phyloP scores from a whole-genome alignment of 2,329 filamentous ascomycete species.

The Venturia aucupariae region DNA sequence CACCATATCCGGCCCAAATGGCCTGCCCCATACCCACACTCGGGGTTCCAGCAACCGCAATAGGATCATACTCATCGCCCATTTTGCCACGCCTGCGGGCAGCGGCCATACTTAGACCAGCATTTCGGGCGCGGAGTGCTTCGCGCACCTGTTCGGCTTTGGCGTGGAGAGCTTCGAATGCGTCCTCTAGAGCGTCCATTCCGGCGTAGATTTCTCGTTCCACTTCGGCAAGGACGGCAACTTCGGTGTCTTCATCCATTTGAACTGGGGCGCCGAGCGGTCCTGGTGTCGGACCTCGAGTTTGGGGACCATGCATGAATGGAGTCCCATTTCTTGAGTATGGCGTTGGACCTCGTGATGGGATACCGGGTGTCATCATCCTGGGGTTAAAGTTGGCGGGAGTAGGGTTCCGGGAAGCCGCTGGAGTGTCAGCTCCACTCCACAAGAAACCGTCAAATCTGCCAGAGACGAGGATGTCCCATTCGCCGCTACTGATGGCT shows the following conservation, averaged over 20 bases:
- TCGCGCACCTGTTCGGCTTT: conserved; percentile 74
- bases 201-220: conserved; percentile 87
- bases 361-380: conserved; percentile 19
- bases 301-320: conserved; percentile 20
- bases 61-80: conserved; percentile 32
- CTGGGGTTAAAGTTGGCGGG: conserved; percentile 4
- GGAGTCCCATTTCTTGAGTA: conserved; percentile 15
- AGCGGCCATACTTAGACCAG: conserved; percentile 62
- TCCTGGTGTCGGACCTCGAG: conserved; percentile 28
- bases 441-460: conserved; percentile 94
- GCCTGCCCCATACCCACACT: background rate
- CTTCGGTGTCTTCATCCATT: conserved; percentile 88
- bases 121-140: conserved; percentile 70
- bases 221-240: conserved; percentile 79
- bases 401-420: conserved; percentile 28
- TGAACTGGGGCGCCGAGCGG: conserved; percentile 61
- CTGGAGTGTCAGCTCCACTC: conserved; percentile 67
- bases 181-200: conserved; percentile 91
- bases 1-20: conserved; percentile 22
- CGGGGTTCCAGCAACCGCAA: conserved; percentile 20
- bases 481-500: conserved; percentile 84
- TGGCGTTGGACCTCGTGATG: conserved; percentile 41
- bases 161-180: conserved; percentile 83
- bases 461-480: conserved; percentile 90
- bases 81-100: conserved; percentile 44